phyloP scores from a whole-genome alignment of 306 rosid genomes.

The Citrullus colocynthis region DNA sequence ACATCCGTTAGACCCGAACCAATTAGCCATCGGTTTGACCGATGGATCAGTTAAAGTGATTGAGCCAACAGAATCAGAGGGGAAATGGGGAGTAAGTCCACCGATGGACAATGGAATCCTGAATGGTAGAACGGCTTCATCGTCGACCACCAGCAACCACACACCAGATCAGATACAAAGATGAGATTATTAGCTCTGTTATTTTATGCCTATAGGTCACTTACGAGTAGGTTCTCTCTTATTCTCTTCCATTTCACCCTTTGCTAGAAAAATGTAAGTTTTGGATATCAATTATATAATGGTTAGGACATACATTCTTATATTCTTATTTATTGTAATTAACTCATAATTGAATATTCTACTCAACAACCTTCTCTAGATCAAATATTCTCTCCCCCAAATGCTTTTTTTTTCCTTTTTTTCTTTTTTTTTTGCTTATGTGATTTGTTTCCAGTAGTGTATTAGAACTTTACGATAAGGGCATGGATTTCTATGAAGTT shows the following conservation, averaged over 20 bases:
- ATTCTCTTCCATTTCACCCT: conserved; percentile 7
- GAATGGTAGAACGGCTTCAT: conserved; percentile 45
- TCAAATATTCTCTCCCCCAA: neutral
- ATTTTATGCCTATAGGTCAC: neutral
- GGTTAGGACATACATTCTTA: conserved; percentile 25
- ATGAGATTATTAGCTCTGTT: conserved; percentile 9
- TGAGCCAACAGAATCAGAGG: conserved; percentile 60
- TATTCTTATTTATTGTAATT: conserved; percentile 31
- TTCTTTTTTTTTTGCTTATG: too few relatives aligned
- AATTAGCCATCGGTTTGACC: conserved; percentile 60
- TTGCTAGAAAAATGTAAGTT: conserved; percentile 16
- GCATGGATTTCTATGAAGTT: too few relatives aligned
- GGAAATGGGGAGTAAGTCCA: conserved; percentile 59
- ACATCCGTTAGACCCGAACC: conserved; percentile 64
- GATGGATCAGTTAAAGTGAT: conserved; percentile 79
- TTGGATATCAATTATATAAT: conserved; percentile 17
- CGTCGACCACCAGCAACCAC: conserved; percentile 59
- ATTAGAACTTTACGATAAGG: too few relatives aligned
- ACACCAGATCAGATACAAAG: conserved; percentile 51
- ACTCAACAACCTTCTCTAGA: neutral
- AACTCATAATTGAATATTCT: conserved; percentile 21
- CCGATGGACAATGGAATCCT: conserved; percentile 48
- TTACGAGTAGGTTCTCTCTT: neutral
- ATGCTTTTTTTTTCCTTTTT: neutral
- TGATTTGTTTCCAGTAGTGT: too few relatives aligned